phyloP scores from a whole-genome alignment of 2,329 filamentous ascomycete genomes.

The Pseudocercospora cruenta region DNA sequence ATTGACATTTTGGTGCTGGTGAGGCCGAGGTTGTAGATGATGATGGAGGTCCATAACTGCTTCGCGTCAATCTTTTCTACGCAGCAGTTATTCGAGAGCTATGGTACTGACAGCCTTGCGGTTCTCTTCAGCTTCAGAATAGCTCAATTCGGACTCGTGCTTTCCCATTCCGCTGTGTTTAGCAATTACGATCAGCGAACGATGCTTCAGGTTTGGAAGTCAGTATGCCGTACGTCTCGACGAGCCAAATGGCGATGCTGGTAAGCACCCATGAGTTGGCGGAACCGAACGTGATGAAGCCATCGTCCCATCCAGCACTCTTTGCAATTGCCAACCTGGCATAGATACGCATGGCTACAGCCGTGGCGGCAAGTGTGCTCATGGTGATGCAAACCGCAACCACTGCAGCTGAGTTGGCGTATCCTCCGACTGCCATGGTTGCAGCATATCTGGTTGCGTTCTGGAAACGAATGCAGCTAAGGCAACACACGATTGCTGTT shows the following conservation, averaged over 20 bases:
- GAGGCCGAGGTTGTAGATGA: constrained; percentile 43
- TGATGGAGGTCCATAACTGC: constrained; percentile 13
- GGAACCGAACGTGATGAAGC: constrained; percentile 6
- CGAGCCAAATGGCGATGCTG: background rate
- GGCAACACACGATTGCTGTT: background rate
- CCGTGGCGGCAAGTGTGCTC: background rate
- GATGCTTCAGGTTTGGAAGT: background rate
- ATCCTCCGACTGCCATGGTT: background rate
- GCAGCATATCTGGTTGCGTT: background rate
- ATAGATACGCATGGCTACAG: background rate
- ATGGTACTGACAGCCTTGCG: constrained; percentile 1
- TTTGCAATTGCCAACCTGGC: constrained; percentile 4
- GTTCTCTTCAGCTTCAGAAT: constrained; percentile 6
- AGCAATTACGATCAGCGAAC: background rate
- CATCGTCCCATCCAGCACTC: constrained; percentile 16
- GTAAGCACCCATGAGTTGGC: background rate
- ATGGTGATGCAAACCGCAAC: background rate
- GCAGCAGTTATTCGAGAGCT: background rate
- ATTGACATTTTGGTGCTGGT: constrained; percentile 50
- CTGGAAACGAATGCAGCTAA: background rate
- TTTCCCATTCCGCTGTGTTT: constrained; percentile 5
- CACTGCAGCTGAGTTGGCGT: background rate
- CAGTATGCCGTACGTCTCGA: background rate
- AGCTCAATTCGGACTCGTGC: constrained; percentile 3
- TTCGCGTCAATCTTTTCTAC: background rate